phyloP scores from a whole-genome alignment of 129 eudicot species.

The Glebionis coronaria region DNA sequence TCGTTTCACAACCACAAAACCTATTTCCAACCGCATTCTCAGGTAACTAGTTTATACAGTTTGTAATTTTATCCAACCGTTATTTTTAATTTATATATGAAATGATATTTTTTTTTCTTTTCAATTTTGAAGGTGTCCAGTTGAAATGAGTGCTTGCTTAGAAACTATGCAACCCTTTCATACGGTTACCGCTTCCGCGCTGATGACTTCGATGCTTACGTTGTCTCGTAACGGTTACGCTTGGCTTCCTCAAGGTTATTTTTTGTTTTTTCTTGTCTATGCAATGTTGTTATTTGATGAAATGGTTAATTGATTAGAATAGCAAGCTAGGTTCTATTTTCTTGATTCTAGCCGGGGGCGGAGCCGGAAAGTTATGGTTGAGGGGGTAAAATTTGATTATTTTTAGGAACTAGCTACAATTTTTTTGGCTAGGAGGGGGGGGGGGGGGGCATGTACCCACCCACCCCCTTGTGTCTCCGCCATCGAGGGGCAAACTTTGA shows the following conservation, averaged over 20 bases:
- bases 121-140: conserved; percentile 64
- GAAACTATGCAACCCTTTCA: conserved; percentile 87
- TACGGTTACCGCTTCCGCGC: conserved; percentile 87
- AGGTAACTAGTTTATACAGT: conserved; percentile 15
- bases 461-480: too few relatives aligned
- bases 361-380: too few relatives aligned
- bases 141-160: conserved; percentile 71
- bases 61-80: too few relatives aligned
- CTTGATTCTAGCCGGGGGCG: too few relatives aligned
- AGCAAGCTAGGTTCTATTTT: too few relatives aligned
- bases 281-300: too few relatives aligned
- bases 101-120: neutral
- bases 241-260: conserved; percentile 75
- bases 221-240: conserved; percentile 57
- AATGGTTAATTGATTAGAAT: too few relatives aligned
- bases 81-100: neutral
- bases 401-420: too few relatives aligned
- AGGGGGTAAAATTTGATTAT: too few relatives aligned
- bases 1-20: conserved; percentile 33
- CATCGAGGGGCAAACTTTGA: too few relatives aligned
- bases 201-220: conserved; percentile 93
- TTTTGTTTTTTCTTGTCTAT: neutral
- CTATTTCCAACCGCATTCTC: conserved; percentile 34
- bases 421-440: too few relatives aligned
- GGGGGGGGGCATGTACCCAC: too few relatives aligned